Percentiles rank a stretch among this genome's conserved stretches.
Evolutionary conservation across 306 rosid species (phyloP).

Genomic region (Trifolium dubium): DNA sequence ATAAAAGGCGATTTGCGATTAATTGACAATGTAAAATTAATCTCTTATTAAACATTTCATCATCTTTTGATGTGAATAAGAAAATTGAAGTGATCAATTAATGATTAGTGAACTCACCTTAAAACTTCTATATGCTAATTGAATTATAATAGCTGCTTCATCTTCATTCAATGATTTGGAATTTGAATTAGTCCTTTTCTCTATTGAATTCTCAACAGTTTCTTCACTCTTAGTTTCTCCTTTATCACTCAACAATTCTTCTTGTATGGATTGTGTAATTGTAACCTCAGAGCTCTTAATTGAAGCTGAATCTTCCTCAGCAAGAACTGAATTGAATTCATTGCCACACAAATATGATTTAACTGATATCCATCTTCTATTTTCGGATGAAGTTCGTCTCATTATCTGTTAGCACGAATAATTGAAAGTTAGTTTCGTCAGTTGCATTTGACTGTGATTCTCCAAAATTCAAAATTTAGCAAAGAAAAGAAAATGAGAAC

Average conservation of each 20-base stretch:
- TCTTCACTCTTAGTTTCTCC: constrained; percentile 50
- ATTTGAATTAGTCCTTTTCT: constrained; percentile 27
- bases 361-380: constrained; percentile 75
- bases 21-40: neutral
- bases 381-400: constrained; percentile 60
- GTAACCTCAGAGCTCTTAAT: constrained; percentile 64
- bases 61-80: neutral
- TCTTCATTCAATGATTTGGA: constrained; percentile 53
- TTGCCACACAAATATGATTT: constrained; percentile 91
- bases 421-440: constrained; percentile 30
- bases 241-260: constrained; percentile 40
- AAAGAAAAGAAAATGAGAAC: neutral
- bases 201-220: constrained; percentile 52
- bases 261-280: constrained; percentile 56
- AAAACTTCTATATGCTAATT: constrained; percentile 73
- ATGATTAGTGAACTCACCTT: constrained; percentile 54
- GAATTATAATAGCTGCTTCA: constrained; percentile 76
- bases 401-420: constrained; percentile 47
- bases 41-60: no score
- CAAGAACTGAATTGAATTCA: constrained; percentile 73
- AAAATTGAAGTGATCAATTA: constrained; percentile 32
- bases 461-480: neutral
- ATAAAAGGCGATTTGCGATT: neutral
- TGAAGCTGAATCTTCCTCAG: constrained; percentile 77
- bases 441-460: no score